phyloP scores from a whole-genome alignment of 78 protist genomes.

The Thecamonas trahens region DNA sequence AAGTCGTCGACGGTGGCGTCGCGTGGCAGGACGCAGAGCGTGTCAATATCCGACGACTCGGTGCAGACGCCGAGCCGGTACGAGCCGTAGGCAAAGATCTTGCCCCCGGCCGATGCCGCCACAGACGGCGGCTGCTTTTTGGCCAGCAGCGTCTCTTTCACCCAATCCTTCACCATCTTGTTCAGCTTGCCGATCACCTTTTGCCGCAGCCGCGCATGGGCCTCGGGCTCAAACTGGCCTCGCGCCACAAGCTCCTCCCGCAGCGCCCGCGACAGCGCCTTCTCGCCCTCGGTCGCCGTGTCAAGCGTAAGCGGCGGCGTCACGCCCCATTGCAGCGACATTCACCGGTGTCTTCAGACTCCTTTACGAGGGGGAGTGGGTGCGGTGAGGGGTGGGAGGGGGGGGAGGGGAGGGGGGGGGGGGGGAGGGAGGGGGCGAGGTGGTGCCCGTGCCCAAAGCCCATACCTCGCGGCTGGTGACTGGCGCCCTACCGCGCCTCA shows the following conservation, averaged over 20 bases:
- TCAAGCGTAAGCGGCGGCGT: slow-evolving; percentile 48
- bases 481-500: too few species aligned
- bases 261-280: slow-evolving; percentile 20
- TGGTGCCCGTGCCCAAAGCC: too few species aligned
- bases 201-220: slow-evolving; percentile 43
- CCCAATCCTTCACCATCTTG: slow-evolving; percentile 56
- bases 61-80: slow-evolving; percentile 88
- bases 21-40: slow-evolving; percentile 80
- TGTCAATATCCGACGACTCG: slow-evolving; percentile 85
- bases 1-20: slow-evolving; percentile 69
- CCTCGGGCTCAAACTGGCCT: slow-evolving; percentile 48
- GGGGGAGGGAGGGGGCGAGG: too few species aligned
- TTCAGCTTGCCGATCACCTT: slow-evolving; percentile 52
- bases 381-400: too few species aligned
- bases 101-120: slow-evolving; percentile 40
- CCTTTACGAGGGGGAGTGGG: too few species aligned
- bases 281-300: slow-evolving; percentile 29
- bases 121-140: slow-evolving; percentile 24
- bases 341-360: too few species aligned
- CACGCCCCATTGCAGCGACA: too few species aligned
- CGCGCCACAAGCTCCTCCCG: slow-evolving; percentile 15
- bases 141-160: slow-evolving; percentile 15
- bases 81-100: slow-evolving; percentile 90
- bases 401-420: too few species aligned
- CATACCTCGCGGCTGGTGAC: too few species aligned